Percentiles rank a stretch among this genome's conserved stretches.
Conservation (phyloP, 2,329 filamentous ascomycete genomes). For the Pseudogymnoascus sp. region DNA sequence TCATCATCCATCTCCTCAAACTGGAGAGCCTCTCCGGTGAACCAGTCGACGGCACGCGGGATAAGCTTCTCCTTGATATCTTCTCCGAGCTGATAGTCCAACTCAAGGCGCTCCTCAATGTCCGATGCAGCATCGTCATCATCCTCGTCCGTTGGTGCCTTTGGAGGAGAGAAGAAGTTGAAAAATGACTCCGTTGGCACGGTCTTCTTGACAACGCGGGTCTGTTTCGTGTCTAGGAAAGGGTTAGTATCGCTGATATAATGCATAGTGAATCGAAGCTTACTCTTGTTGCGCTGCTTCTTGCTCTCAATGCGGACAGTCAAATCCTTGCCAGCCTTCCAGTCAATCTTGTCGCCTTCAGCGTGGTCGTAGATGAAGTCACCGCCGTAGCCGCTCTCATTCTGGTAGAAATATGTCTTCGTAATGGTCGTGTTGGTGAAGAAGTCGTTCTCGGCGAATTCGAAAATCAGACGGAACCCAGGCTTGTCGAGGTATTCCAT, state of each 20-base stretch:
- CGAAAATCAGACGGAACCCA: conserved; percentile 96
- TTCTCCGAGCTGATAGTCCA: conserved; percentile 97
- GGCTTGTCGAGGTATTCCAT: conserved; percentile 99
- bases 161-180: conserved; percentile 90
- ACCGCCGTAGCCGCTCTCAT: conserved; percentile 95
- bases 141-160: conserved; percentile 66
- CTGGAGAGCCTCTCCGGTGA: conserved; percentile 93
- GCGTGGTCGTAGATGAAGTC: conserved; percentile 99
- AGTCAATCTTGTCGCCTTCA: conserved; percentile 95
- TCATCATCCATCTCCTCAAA: conserved; percentile 90
- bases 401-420: conserved; percentile 99
- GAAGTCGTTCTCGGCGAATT: conserved; percentile 90
- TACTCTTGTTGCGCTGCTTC: conserved; percentile 99
- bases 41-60: conserved; percentile 97
- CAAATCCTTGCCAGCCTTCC: conserved; percentile 87
- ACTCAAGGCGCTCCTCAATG: conserved; percentile 94
- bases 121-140: conserved; percentile 71
- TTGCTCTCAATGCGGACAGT: conserved; percentile 96
- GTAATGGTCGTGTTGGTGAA: conserved; percentile 96
- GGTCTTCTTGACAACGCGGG: conserved; percentile 96
- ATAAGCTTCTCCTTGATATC: conserved; percentile 99
- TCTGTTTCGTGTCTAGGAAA: conserved; percentile 87
- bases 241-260: not conserved
- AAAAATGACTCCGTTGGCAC: conserved; percentile 96
- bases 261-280: conserved; percentile 27